These are phyloP conservation scores for Mycena citricolor DNA, from an alignment of 1,284 basidiomycete species.

Conservation along the genomic window DNA sequence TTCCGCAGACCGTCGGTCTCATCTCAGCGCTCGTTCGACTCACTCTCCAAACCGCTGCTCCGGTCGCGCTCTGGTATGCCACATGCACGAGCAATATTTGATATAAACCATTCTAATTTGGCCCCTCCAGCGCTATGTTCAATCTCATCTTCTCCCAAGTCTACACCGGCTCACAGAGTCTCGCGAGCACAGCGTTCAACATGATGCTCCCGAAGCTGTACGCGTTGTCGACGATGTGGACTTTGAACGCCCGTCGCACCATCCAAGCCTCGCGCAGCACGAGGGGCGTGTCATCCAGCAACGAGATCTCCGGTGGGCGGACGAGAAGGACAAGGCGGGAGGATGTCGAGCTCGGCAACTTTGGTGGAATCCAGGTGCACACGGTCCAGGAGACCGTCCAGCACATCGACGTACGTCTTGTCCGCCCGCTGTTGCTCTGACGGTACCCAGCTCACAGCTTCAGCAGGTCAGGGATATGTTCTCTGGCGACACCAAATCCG, in stretches of 20 bases:
- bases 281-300: slow-evolving; percentile 1
- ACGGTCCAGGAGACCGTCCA: slow-evolving; percentile 11
- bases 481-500: too few species aligned
- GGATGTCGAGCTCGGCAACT: slow-evolving; percentile 14
- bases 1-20: slow-evolving; percentile 30
- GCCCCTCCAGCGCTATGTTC: slow-evolving; percentile 30
- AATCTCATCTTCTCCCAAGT: slow-evolving; percentile 37
- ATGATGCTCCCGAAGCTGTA: slow-evolving; percentile 32
- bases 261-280: slow-evolving; percentile 10
- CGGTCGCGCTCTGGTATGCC: slow-evolving; percentile 35
- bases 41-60: slow-evolving; percentile 36
- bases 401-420: slow-evolving; percentile 9
- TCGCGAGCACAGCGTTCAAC: slow-evolving; percentile 30
- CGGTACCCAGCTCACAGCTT: not conserved
- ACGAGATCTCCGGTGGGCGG: slow-evolving; percentile 8
- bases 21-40: slow-evolving; percentile 35
- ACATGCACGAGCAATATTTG: not conserved
- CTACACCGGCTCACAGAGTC: slow-evolving; percentile 24
- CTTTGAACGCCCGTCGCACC: slow-evolving; percentile 19
- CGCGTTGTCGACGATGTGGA: slow-evolving; percentile 24
- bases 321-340: slow-evolving; percentile 9
- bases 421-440: not conserved
- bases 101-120: slow-evolving; percentile 6
- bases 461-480: not conserved
- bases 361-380: slow-evolving; percentile 10